These are phyloP conservation scores for Pichia sp. DNA, from an alignment of 1,139 yeast genomes.

Conservation along the genomic window DNA sequence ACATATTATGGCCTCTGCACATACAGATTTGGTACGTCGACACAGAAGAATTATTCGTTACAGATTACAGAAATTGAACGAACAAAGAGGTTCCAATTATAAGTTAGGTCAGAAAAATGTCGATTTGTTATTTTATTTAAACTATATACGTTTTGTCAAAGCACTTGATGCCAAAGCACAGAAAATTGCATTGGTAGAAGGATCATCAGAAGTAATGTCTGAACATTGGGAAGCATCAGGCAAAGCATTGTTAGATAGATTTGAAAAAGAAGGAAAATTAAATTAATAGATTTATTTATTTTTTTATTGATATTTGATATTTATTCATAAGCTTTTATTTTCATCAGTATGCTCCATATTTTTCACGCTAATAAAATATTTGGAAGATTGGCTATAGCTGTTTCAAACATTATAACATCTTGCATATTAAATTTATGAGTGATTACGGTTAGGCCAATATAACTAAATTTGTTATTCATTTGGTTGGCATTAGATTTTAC, in stretches of 20 bases:
- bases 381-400: no score
- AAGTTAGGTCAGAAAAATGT: constrained; percentile 21
- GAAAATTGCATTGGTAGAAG: constrained; percentile 30
- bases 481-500: no score
- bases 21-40: constrained; percentile 11
- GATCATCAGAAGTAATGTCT: constrained; percentile 33
- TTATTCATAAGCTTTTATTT: constrained; percentile 5
- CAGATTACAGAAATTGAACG: constrained; percentile 9
- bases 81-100: not conserved
- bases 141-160: constrained; percentile 42
- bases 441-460: no score
- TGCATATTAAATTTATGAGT: no score
- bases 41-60: constrained; percentile 14
- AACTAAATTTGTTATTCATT: no score
- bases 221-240: constrained; percentile 32
- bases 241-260: constrained; percentile 23
- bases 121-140: constrained; percentile 39
- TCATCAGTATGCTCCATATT: no score
- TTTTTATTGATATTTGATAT: not conserved
- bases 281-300: not conserved
- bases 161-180: constrained; percentile 34
- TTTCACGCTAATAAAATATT: no score
- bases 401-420: no score
- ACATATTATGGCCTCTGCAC: constrained; percentile 13
- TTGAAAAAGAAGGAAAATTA: constrained; percentile 20